phyloP scores from a whole-genome alignment of 768 basidiomycete species.

The Lactarius sp. region DNA sequence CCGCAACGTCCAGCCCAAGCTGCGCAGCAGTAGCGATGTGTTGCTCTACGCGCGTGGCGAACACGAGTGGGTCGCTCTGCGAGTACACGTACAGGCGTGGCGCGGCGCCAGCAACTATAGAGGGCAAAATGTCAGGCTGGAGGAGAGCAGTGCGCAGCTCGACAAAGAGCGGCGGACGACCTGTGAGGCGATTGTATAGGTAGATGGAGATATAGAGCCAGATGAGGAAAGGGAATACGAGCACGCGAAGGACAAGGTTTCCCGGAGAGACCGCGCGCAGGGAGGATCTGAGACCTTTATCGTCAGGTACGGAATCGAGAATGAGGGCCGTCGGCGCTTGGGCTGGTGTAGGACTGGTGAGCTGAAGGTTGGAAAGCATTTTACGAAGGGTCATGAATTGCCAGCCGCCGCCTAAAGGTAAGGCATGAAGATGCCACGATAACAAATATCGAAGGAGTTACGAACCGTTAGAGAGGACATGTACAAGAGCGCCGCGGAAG shows the following conservation, averaged over 20 bases:
- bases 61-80: conserved; percentile 24
- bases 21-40: conserved; percentile 19
- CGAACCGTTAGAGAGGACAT: conserved; percentile 26
- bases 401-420: conserved; percentile 23
- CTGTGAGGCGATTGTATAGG: conserved; percentile 14
- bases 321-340: conserved; percentile 23
- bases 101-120: not conserved
- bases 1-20: conserved; percentile 22
- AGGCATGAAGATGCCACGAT: not conserved
- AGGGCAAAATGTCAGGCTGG: conserved; percentile 21
- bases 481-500: too few relatives aligned
- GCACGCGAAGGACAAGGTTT: conserved; percentile 10
- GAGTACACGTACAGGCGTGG: conserved; percentile 25
- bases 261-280: conserved; percentile 21
- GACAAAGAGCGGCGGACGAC: conserved; percentile 16
- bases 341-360: not conserved
- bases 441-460: not conserved
- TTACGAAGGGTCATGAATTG: conserved; percentile 26
- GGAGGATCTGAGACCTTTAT: conserved; percentile 24
- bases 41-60: conserved; percentile 16
- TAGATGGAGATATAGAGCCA: conserved; percentile 23
- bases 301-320: conserved; percentile 24
- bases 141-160: conserved; percentile 22
- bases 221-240: conserved; percentile 23
- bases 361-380: conserved; percentile 14